phyloP scores from a whole-genome alignment of 1,284 basidiomycete species.

The Ganoderma boninense region DNA sequence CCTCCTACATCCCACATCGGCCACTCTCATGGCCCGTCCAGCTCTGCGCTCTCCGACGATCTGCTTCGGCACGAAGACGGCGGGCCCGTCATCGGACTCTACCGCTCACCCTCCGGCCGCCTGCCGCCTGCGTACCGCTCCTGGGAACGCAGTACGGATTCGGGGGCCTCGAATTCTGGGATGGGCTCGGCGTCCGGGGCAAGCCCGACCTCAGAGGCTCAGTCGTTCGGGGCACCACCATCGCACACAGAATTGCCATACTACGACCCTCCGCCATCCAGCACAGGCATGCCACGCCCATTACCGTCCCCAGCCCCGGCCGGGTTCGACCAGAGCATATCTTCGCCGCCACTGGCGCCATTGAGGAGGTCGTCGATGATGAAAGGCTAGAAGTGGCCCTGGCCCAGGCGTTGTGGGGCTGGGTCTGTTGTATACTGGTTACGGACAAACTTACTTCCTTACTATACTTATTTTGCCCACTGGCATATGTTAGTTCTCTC shows the following conservation, averaged over 20 bases:
- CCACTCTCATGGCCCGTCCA: not conserved
- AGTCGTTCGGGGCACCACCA: conserved; percentile 3
- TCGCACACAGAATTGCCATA: not conserved
- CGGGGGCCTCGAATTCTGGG: not conserved
- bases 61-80: conserved; percentile 23
- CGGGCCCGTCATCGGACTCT: conserved; percentile 16
- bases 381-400: not conserved
- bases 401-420: not conserved
- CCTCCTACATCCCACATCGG: not conserved
- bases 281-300: not conserved
- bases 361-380: conserved; percentile 1
- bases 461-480: not conserved
- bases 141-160: conserved; percentile 20
- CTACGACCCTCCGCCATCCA: not conserved
- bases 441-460: not conserved
- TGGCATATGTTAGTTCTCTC: not conserved
- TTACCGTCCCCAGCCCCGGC: not conserved
- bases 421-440: not conserved
- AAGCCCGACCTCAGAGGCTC: not conserved
- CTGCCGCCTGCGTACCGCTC: conserved; percentile 31
- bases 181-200: not conserved
- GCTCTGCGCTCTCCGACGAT: not conserved
- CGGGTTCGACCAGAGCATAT: not conserved
- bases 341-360: not conserved
- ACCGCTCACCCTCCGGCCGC: conserved; percentile 23